Evolutionary conservation across 2,329 filamentous ascomycete genomes (phyloP).

Genomic region (Bipolaris sorokiniana): DNA sequence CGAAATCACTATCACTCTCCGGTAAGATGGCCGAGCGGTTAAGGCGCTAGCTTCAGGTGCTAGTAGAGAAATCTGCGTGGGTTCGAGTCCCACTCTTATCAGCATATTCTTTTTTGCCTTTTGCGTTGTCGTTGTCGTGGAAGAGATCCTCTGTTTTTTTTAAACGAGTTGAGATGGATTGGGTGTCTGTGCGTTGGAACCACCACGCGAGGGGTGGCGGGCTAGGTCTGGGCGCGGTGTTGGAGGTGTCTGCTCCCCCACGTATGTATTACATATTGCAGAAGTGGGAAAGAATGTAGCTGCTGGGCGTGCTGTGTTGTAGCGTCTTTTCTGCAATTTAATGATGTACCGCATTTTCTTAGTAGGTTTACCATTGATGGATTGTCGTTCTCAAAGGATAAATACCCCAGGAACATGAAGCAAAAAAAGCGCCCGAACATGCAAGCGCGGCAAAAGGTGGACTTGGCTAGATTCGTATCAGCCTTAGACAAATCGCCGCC

Average conservation of each 20-base stretch:
- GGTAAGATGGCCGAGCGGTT: constrained; percentile 45
- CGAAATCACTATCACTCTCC: background rate
- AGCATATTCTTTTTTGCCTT: constrained; percentile 34
- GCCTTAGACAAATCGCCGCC: constrained; percentile 17
- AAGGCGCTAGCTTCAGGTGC: constrained; percentile 50
- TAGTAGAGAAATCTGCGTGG: constrained; percentile 50
- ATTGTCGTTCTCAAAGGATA: background rate
- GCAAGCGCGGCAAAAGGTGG: constrained; percentile 8
- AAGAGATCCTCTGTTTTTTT: background rate
- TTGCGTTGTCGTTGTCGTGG: background rate
- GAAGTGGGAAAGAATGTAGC: too few relatives aligned
- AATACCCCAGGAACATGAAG: background rate
- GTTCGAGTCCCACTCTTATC: constrained; percentile 52
- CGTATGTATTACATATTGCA: too few relatives aligned
- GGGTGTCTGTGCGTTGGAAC: too few relatives aligned
- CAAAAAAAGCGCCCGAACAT: constrained; percentile 1
- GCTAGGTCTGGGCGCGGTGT: too few relatives aligned
- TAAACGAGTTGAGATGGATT: too few relatives aligned
- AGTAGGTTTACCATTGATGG: too few relatives aligned
- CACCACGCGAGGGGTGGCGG: too few relatives aligned
- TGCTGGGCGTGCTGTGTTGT: too few relatives aligned
- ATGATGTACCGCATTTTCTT: too few relatives aligned
- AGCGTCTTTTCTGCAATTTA: background rate
- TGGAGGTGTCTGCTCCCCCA: too few relatives aligned
- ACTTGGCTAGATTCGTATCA: constrained; percentile 25